A percentile compares a stretch with the other conserved stretches of the same genome.
These are phyloP conservation scores for Phenoliferia sp. DNA, from an alignment of 1,284 basidiomycete genomes.

Conservation along the genomic window DNA sequence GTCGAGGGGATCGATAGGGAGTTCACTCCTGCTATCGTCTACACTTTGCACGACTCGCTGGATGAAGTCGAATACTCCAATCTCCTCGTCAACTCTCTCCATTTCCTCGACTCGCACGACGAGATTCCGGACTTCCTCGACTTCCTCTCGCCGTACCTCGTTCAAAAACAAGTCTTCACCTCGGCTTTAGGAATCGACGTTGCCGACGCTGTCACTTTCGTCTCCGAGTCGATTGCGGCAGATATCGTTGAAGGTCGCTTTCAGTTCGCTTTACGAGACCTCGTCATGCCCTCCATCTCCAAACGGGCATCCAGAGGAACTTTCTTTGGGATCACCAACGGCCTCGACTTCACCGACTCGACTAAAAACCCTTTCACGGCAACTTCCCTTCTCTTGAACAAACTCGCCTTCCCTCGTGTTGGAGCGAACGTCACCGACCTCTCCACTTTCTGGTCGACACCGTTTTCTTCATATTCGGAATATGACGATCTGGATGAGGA, in stretches of 20 bases:
- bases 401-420: constrained; percentile 15
- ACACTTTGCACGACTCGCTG: constrained; percentile 26
- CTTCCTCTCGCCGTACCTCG: constrained; percentile 10
- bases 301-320: not conserved
- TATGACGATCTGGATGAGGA: not conserved
- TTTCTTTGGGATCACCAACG: constrained; percentile 28
- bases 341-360: constrained; percentile 21
- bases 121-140: not conserved
- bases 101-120: constrained; percentile 8
- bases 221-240: constrained; percentile 21
- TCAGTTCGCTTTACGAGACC: constrained; percentile 22
- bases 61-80: constrained; percentile 29
- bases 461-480: not conserved
- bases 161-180: constrained; percentile 20
- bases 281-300: constrained; percentile 26
- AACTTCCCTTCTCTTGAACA: not conserved
- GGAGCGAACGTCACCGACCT: not conserved
- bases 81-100: constrained; percentile 10
- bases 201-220: constrained; percentile 22
- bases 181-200: constrained; percentile 24
- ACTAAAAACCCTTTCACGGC: constrained; percentile 16
- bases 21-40: constrained; percentile 15
- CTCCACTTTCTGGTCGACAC: not conserved
- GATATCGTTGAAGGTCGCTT: constrained; percentile 21
- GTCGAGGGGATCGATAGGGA: not conserved